Evolutionary conservation across 192 early-diverging fungal genomes (phyloP).

Genomic region (Backusella tuberculispora): DNA sequence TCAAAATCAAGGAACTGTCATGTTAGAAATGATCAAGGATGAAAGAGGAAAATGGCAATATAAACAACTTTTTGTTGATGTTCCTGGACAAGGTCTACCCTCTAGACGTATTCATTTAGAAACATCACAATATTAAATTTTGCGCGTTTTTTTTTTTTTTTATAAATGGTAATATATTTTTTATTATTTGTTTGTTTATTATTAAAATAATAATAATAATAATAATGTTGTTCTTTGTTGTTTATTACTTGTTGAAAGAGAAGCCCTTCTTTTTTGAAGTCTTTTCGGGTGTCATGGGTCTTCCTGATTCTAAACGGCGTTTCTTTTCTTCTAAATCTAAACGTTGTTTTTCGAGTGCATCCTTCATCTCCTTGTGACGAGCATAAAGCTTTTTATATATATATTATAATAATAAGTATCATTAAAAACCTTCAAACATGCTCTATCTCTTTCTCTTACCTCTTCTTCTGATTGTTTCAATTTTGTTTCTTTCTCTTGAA

Average conservation of each 20-base stretch:
- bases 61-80: slow-evolving; percentile 56
- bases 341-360: slow-evolving; percentile 92
- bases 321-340: slow-evolving; percentile 95
- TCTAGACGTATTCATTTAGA: slow-evolving; percentile 50
- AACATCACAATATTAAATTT: background rate
- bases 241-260: slow-evolving; percentile 57
- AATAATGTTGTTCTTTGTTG: too few species aligned
- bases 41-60: slow-evolving; percentile 52
- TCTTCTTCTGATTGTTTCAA: slow-evolving; percentile 97
- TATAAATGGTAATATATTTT: slow-evolving; percentile 1
- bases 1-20: slow-evolving; percentile 48
- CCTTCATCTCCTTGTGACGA: slow-evolving; percentile 98
- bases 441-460: background rate
- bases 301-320: slow-evolving; percentile 75
- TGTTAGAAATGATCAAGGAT: slow-evolving; percentile 57
- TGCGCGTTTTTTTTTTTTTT: background rate
- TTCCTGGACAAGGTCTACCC: slow-evolving; percentile 51
- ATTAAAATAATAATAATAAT: too few species aligned
- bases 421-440: background rate
- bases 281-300: slow-evolving; percentile 78
- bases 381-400: slow-evolving; percentile 68
- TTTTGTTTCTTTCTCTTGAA: slow-evolving; percentile 98
- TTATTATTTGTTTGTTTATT: too few species aligned
- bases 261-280: slow-evolving; percentile 70
- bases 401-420: background rate